Evolutionary conservation across 2,329 filamentous ascomycete genomes (phyloP), one percentile per base, ranked within the genome.

Genomic region (Penicillium sp.): DNA sequence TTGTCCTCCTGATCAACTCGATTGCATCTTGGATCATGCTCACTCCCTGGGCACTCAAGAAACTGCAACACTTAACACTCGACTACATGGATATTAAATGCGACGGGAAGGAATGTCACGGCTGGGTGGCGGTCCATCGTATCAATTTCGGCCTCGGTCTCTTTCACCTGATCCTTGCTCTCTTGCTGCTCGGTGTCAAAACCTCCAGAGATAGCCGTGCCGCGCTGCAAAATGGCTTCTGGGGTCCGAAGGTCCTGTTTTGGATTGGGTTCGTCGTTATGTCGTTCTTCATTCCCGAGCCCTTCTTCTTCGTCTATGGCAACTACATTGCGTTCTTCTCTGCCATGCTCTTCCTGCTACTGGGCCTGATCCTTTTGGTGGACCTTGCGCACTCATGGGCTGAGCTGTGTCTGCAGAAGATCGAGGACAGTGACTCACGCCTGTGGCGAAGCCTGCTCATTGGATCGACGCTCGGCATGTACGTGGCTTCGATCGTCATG

Each of bases 21-120:
- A 96, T 97, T 59, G 72, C 97, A 46, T 92, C 94, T 31, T 99
- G 94, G 94, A 90, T 99, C 63, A 96, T 97, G 90, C 90, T 99
- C 76, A 99, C 94, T 20, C 90, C 91, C 47, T 99, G 94, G 94
- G 94, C 94, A 30, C 89, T 99, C 69, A 90, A 96, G 66, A 97
- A 97, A 71, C 81, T 99, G 5, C 86, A 97, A 74, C 85, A 95
- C 59, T 79, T 97, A 48, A 94, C 90, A 11, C 81, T 99, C 60
- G 91, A 97, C 74, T 97, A 96, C 69, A 92, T 99, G 77, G 91
- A 90, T 66, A 95, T 99, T 68, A 87, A 88, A 66, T 99, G 94
- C 70, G 87, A 90, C 25, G 92, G 89, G 44, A 89, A 92, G 62
- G 83, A 92, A 68, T 99, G 94, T 71, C 89, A 95, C 69, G 94